phyloP scores from a whole-genome alignment of 192 early-diverging fungal species.

The Backusella tarrabulga region DNA sequence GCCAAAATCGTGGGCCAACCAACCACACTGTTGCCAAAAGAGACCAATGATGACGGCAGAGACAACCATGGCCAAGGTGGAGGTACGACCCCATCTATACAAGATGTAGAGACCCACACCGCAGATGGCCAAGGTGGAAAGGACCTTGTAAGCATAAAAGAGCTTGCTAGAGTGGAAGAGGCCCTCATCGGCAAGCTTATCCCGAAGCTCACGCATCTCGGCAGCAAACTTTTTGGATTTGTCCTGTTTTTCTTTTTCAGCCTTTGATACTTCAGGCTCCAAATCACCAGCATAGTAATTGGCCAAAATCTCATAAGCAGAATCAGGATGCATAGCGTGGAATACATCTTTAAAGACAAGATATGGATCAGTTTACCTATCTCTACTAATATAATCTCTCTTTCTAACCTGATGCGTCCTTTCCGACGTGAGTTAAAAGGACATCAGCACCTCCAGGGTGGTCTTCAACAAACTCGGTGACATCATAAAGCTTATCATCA shows the following conservation, averaged over 20 bases:
- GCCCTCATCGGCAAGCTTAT: conserved; percentile 49
- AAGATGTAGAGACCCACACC: conserved; percentile 49
- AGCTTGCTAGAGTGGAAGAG: conserved; percentile 64
- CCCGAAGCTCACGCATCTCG: conserved; percentile 61
- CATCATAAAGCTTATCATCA: conserved; percentile 79
- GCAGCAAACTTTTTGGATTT: conserved; percentile 55
- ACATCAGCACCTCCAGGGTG: conserved; percentile 77
- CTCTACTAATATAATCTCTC: no score
- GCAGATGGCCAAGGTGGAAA: conserved; percentile 52
- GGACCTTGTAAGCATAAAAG: conserved; percentile 68
- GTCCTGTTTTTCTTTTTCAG: conserved; percentile 9
- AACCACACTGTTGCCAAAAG: conserved; percentile 84
- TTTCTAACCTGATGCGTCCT: conserved; percentile 61
- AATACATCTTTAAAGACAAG: conserved; percentile 59
- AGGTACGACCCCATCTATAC: conserved; percentile 48
- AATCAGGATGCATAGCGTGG: conserved; percentile 71
- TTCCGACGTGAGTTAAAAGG: conserved; percentile 72
- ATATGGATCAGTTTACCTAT: neutral
- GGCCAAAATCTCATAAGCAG: conserved; percentile 62
- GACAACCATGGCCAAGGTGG: conserved; percentile 50
- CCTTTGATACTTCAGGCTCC: neutral
- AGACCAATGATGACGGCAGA: conserved; percentile 62
- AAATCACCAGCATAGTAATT: conserved; percentile 80
- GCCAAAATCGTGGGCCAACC: conserved; percentile 81
- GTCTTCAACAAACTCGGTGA: conserved; percentile 69